Conservation (phyloP, 371 early-diverging fungal genomes). For the Mortierella sp. region DNA sequence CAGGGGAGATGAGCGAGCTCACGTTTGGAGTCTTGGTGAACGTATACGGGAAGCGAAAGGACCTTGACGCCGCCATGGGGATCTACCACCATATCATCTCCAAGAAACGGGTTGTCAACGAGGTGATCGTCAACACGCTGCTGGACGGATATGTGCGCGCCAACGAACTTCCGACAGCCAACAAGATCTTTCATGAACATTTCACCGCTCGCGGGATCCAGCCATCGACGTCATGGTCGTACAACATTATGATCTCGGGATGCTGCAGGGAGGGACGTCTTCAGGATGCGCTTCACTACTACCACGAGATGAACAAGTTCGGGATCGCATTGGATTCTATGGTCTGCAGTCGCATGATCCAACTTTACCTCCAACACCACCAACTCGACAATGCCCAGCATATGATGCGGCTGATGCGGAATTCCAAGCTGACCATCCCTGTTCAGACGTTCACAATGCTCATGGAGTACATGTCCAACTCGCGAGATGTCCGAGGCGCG, state of each 20-base stretch:
- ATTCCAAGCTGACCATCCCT: conserved; percentile 27
- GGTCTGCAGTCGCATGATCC: conserved; percentile 49
- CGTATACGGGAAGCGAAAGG: conserved; percentile 54
- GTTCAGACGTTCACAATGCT: conserved; percentile 53
- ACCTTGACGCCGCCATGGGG: conserved; percentile 37
- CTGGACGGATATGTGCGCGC: conserved; percentile 46
- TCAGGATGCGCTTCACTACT: conserved; percentile 39
- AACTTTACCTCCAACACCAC: conserved; percentile 44
- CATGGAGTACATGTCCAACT: conserved; percentile 38
- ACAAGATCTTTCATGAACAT: conserved; percentile 49
- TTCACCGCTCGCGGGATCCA: conserved; percentile 30
- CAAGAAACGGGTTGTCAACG: conserved; percentile 31
- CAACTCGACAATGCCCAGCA: conserved; percentile 40
- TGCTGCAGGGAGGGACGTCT: conserved; percentile 35
- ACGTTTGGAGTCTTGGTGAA: conserved; percentile 53
- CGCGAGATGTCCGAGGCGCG: conserved; percentile 21
- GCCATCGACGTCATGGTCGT: conserved; percentile 35
- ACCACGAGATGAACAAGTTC: conserved; percentile 42
- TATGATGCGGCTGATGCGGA: conserved; percentile 42
- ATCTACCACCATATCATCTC: conserved; percentile 34
- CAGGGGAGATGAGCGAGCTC: conserved; percentile 44
- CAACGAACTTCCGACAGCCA: conserved; percentile 27
- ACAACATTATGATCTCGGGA: conserved; percentile 50
- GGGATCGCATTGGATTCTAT: conserved; percentile 33
- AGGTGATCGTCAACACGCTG: conserved; percentile 46